Conservation (phyloP, 2,329 filamentous ascomycete species). For the Rugonectria rugulosa region DNA sequence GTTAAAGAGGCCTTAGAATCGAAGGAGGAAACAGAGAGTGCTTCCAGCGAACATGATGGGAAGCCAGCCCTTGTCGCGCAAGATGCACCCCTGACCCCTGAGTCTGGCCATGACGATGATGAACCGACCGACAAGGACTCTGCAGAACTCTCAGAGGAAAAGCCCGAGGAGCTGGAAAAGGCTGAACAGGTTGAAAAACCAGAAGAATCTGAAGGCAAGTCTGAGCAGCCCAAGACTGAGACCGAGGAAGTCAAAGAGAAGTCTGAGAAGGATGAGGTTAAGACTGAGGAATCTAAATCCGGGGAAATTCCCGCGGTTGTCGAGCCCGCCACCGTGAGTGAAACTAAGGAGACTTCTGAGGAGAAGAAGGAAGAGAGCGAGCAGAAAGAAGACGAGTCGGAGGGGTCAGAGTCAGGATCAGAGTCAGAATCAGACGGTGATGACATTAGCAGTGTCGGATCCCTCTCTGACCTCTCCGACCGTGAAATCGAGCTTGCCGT, state of each 20-base stretch:
- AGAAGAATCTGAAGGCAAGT: neutral
- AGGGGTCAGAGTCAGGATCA: slow-evolving; percentile 2
- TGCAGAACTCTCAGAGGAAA: neutral
- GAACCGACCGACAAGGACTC: neutral
- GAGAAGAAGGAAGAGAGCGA: slow-evolving; percentile 4
- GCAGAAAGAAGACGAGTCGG: slow-evolving; percentile 5
- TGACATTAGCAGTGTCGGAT: slow-evolving; percentile 40
- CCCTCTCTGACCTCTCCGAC: slow-evolving; percentile 50
- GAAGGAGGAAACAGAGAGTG: neutral
- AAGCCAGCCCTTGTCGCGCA: slow-evolving; percentile 5
- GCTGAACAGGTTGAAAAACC: neutral
- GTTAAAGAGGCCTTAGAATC: slow-evolving; percentile 13
- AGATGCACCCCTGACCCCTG: slow-evolving; percentile 30
- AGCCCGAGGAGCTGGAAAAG: neutral
- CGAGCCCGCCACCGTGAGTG: neutral
- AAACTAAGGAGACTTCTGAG: neutral
- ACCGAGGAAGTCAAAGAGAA: neutral
- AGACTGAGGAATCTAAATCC: too few relatives aligned
- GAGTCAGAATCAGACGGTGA: slow-evolving; percentile 33
- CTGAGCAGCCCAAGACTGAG: neutral
- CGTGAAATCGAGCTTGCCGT: slow-evolving; percentile 48
- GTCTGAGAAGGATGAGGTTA: too few relatives aligned
- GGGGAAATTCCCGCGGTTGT: too few relatives aligned
- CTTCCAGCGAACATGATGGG: neutral
- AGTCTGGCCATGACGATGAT: slow-evolving; percentile 24